Percentiles rank a stretch among this genome's conserved stretches.
Conservation (phyloP, 2,329 filamentous ascomycete genomes). For the Beauveria australis region DNA sequence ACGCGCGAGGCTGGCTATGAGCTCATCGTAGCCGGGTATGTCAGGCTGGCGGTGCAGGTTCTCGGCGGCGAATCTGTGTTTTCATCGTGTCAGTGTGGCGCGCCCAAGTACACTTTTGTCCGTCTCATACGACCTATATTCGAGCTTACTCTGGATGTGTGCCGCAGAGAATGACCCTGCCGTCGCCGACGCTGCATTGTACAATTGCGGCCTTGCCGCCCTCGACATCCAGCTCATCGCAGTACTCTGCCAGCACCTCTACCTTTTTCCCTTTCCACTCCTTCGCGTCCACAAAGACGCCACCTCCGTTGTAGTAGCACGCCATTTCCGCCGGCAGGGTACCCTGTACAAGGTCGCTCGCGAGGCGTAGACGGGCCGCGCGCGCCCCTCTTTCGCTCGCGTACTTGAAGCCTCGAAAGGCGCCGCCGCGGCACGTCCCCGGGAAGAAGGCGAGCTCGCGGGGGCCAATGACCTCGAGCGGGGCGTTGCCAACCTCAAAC, state of each 20-base stretch:
- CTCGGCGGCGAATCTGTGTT: constrained; percentile 66
- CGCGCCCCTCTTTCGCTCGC: constrained; percentile 76
- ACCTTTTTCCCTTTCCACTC: constrained; percentile 56
- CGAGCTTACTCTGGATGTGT: constrained; percentile 75
- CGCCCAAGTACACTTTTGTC: not conserved
- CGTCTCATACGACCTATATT: no score
- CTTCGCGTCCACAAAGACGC: constrained; percentile 77
- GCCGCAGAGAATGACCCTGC: constrained; percentile 70
- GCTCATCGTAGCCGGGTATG: constrained; percentile 58
- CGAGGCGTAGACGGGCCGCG: constrained; percentile 59
- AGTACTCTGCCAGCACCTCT: constrained; percentile 75
- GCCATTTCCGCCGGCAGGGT: constrained; percentile 54
- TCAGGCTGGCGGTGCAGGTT: constrained; percentile 65
- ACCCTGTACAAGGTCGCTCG: constrained; percentile 49
- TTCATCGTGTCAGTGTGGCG: constrained; percentile 10
- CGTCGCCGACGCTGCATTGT: constrained; percentile 74
- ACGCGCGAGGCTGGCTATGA: constrained; percentile 58
- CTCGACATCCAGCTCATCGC: constrained; percentile 66
- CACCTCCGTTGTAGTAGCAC: constrained; percentile 90
- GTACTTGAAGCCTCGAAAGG: constrained; percentile 86
- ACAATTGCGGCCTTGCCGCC: constrained; percentile 74
- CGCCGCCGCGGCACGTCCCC: constrained; percentile 74
- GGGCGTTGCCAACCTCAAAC: constrained; percentile 74
- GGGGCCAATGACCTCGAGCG: constrained; percentile 76
- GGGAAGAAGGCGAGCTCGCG: constrained; percentile 86